Conservation (phyloP, 352 stramenopile species). For the Phytophthora rubi region DNA sequence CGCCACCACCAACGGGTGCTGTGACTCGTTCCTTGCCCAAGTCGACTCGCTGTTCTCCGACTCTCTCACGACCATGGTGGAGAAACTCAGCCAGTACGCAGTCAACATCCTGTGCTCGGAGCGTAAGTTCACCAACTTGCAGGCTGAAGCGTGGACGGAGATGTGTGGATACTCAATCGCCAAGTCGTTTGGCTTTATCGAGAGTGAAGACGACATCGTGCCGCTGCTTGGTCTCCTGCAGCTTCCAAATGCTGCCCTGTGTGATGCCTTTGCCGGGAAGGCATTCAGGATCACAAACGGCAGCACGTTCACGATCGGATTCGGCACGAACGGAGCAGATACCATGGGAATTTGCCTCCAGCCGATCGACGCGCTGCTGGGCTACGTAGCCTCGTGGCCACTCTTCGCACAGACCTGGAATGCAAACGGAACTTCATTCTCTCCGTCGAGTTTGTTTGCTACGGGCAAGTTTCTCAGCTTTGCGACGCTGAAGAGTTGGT, state of each 20-base stretch:
- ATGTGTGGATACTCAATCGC: constrained; percentile 40
- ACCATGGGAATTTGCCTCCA: constrained; percentile 47
- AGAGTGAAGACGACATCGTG: constrained; percentile 4
- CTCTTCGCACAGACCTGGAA: constrained; percentile 27
- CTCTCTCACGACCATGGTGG: constrained; percentile 31
- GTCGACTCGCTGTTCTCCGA: constrained; percentile 39
- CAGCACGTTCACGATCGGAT: constrained; percentile 28
- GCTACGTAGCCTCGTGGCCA: constrained; percentile 36
- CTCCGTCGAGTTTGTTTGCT: constrained; percentile 40
- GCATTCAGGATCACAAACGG: constrained; percentile 42
- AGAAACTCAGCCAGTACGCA: constrained; percentile 34
- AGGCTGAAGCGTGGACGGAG: constrained; percentile 27
- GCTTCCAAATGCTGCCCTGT: constrained; percentile 50
- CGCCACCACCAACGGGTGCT: constrained; percentile 38
- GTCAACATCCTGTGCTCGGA: constrained; percentile 40
- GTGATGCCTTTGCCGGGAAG: constrained; percentile 40
- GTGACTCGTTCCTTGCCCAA: constrained; percentile 37
- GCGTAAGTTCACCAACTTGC: constrained; percentile 40
- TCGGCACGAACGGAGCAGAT: constrained; percentile 24
- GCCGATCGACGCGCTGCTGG: constrained; percentile 37
- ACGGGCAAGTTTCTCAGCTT: constrained; percentile 35
- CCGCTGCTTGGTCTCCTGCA: constrained; percentile 28
- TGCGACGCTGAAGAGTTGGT: constrained; percentile 26
- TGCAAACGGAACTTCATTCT: constrained; percentile 11
- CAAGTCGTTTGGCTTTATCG: constrained; percentile 26